phyloP scores from a whole-genome alignment of 2,329 filamentous ascomycete genomes.

The Hypoxylon sp. region DNA sequence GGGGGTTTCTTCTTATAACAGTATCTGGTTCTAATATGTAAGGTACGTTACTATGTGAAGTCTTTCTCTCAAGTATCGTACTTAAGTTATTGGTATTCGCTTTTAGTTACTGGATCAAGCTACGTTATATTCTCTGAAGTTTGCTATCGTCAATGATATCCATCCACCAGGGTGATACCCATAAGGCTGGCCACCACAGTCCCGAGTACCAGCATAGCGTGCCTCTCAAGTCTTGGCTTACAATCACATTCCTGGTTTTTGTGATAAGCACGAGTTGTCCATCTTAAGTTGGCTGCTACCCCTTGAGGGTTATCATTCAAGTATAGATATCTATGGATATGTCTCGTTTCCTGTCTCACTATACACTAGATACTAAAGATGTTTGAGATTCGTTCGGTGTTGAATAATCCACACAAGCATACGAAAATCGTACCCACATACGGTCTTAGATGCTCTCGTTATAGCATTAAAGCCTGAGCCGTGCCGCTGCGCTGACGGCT shows the following conservation, averaged over 20 bases:
- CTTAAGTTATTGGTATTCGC: background rate
- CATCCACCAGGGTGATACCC: background rate
- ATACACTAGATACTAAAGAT: conserved; percentile 6
- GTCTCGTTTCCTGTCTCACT: conserved; percentile 5
- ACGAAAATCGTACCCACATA: conserved; percentile 9
- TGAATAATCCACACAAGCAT: conserved; percentile 8
- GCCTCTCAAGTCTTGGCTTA: conserved; percentile 18
- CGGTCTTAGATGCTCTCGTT: conserved; percentile 9
- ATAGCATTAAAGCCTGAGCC: conserved; percentile 34
- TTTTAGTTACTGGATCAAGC: background rate
- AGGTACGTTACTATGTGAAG: background rate
- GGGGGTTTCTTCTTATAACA: conserved; percentile 5
- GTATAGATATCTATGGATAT: background rate
- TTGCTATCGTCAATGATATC: background rate
- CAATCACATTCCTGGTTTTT: background rate
- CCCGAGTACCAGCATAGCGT: conserved; percentile 7
- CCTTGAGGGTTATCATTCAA: conserved; percentile 4
- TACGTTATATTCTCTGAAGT: background rate
- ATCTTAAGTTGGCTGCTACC: conserved; percentile 11
- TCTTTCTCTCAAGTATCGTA: background rate
- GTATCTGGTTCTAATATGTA: conserved; percentile 1
- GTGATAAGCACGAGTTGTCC: conserved; percentile 7
- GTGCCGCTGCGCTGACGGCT: conserved; percentile 26
- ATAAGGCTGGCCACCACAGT: background rate
- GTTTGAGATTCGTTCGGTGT: conserved; percentile 1